A percentile compares a stretch with the other conserved stretches of the same genome.
These are phyloP conservation scores for Cystobasidium slooffiae DNA, from an alignment of 1,284 basidiomycete species.

Conservation along the genomic window DNA sequence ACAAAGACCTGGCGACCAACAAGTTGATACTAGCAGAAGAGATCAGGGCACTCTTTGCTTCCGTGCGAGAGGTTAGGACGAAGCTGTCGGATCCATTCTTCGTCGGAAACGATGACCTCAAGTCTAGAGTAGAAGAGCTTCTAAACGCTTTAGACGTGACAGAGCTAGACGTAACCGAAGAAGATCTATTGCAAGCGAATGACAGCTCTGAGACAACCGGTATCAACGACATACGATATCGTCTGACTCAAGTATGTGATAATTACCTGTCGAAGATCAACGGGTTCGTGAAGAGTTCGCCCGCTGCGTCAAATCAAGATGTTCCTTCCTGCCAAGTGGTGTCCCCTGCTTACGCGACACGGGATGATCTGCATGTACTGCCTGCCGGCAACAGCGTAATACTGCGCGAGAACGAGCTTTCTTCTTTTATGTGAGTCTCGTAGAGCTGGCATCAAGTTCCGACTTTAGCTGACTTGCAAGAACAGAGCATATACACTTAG, in stretches of 20 bases:
- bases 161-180: slow-evolving; percentile 7
- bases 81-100: slow-evolving; percentile 1
- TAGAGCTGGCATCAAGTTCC: too few species aligned
- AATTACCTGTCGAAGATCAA: neutral
- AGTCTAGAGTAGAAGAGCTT: neutral
- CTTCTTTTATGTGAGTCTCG: slow-evolving; percentile 20
- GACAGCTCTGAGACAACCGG: neutral
- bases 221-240: slow-evolving; percentile 6
- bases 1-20: neutral
- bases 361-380: slow-evolving; percentile 4
- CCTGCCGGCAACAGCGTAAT: slow-evolving; percentile 14
- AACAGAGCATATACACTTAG: slow-evolving; percentile 23
- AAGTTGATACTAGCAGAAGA: neutral
- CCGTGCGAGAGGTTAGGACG: neutral
- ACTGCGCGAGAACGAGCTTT: slow-evolving; percentile 16
- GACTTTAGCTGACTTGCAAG: neutral
- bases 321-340: neutral
- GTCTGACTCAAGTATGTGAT: neutral
- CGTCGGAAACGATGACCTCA: neutral
- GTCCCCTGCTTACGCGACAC: neutral
- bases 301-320: neutral
- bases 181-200: neutral
- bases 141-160: neutral
- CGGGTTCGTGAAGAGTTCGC: neutral
- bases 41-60: neutral